Evolutionary conservation across 163 green algal genomes (phyloP).

Genomic region (Scenedesmus sp.): DNA sequence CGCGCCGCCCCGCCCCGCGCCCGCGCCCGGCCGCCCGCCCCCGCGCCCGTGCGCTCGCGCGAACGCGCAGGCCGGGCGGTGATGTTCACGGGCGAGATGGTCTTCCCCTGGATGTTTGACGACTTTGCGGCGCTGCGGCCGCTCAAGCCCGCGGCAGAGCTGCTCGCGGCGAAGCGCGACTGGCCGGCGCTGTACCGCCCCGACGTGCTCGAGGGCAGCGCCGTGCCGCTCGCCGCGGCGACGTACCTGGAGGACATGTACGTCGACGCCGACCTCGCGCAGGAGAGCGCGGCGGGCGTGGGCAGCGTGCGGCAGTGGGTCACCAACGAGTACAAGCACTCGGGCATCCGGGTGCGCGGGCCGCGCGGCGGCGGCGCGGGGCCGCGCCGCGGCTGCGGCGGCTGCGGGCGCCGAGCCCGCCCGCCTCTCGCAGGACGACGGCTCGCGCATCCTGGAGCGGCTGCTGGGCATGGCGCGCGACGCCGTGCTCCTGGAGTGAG

Average conservation of each 20-base stretch:
- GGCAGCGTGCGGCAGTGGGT: constrained; percentile 73
- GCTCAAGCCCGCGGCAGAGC: constrained; percentile 75
- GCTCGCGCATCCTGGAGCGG: constrained; percentile 77
- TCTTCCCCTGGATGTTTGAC: constrained; percentile 97
- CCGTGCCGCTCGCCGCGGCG: constrained; percentile 75
- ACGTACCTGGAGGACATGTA: constrained; percentile 96
- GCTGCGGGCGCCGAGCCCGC: too few relatives aligned
- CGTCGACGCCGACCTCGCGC: constrained; percentile 86
- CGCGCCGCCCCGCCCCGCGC: too few relatives aligned
- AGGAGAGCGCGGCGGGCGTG: constrained; percentile 69
- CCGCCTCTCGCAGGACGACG: too few relatives aligned
- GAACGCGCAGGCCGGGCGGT: constrained; percentile 44
- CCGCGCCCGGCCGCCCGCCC: neutral
- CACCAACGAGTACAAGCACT: constrained; percentile 93
- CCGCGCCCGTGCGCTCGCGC: neutral
- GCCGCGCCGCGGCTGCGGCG: too few relatives aligned
- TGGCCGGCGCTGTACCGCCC: constrained; percentile 89
- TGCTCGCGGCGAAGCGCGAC: constrained; percentile 75
- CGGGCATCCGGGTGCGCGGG: constrained; percentile 73
- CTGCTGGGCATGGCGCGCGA: constrained; percentile 82
- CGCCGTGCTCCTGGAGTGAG: constrained; percentile 53
- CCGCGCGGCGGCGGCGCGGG: constrained; percentile 84
- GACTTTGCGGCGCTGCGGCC: constrained; percentile 83
- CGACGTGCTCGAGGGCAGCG: constrained; percentile 64
- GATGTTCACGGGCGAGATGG: constrained; percentile 86